Conservation (phyloP, 768 basidiomycete species). For the Tubosaeta sp. region DNA sequence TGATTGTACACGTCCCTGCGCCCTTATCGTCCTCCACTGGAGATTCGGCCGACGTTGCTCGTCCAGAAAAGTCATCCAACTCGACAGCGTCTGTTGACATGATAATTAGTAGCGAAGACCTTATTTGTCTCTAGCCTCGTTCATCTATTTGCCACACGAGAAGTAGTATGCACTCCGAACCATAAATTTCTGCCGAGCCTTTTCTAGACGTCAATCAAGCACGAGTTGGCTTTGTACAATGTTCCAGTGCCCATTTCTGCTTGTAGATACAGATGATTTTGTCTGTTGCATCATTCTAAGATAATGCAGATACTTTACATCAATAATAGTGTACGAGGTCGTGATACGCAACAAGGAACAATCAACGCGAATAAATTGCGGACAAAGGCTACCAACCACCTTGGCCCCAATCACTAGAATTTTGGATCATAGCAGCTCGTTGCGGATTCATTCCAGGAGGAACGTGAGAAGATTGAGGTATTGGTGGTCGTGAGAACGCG, state of each 20-base stretch:
- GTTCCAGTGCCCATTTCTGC: not conserved
- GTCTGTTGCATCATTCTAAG: conserved; percentile 18
- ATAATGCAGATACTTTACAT: conserved; percentile 28
- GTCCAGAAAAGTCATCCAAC: conserved; percentile 36
- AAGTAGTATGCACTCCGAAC: too few relatives aligned
- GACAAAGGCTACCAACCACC: conserved; percentile 29
- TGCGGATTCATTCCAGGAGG: conserved; percentile 65
- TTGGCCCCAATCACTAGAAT: conserved; percentile 35
- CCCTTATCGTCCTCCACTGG: not conserved
- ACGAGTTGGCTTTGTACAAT: too few relatives aligned
- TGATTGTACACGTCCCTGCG: conserved; percentile 1
- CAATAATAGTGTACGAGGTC: conserved; percentile 18
- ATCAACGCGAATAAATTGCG: conserved; percentile 14
- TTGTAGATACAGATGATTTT: not conserved
- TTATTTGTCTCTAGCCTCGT: not conserved
- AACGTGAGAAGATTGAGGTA: conserved; percentile 38
- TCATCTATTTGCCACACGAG: too few relatives aligned
- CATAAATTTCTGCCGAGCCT: too few relatives aligned
- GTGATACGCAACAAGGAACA: conserved; percentile 14
- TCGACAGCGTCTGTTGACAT: conserved; percentile 35
- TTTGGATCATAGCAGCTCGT: conserved; percentile 63
- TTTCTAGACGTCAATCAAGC: too few relatives aligned
- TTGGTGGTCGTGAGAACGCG: conserved; percentile 37
- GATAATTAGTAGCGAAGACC: not conserved
- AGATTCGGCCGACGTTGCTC: conserved; percentile 8